Base-by-base conservation (phyloP, 2,329 filamentous ascomycete genomes). In the Aspergillus texensis region DNA sequence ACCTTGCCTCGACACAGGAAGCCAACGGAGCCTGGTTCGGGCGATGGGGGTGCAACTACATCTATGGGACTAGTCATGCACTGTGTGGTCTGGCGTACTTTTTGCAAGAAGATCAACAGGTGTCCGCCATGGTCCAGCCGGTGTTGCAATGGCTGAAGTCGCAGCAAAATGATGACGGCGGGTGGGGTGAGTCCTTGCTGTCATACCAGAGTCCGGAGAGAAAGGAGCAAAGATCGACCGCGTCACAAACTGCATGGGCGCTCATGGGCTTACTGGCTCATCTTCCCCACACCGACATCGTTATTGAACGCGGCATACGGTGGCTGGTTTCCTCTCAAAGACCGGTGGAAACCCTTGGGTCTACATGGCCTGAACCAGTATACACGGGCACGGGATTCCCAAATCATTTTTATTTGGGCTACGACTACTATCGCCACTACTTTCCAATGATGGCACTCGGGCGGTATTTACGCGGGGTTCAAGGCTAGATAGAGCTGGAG, bases 31-130 rank as follows among this genome's bases (percentile, higher is more conserved):
- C 60, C 1, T 79, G 76, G 75, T 75, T 58, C 39, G 74, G 75
- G 3, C 71, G 77, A 14, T 78, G 76, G 76, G 74, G 71, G 0
- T 56, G 59, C 30, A 79, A 78, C 60, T 79, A 78, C 57, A 61
- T 77, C 8, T 76, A 75, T 52, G 76, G 76, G 1, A 78, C 76
- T 4, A 71, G 72, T 57, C 68, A 73, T 62, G 71, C 67, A 0
- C 66, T 79, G 4, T 73, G 72, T 52, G 77, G 74, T 0, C 58
- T 78, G 8, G 61, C 62, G 0, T 68, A 73, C 50, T 73, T 71
- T 19, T 8, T 8, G 1, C 16, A 41, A 8, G 39, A 41, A 19
- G 14, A 62, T 2, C 58, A 64, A 21, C 21, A 64, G 12, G 4
- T 43, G 5, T 34, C 26, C 14, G 46, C 63, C 9, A 24, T 46